A percentile compares a stretch with the other conserved stretches of the same genome.
Conservation (phyloP, 805 yeast genomes). For the Cyberlindnera mycetangii region DNA sequence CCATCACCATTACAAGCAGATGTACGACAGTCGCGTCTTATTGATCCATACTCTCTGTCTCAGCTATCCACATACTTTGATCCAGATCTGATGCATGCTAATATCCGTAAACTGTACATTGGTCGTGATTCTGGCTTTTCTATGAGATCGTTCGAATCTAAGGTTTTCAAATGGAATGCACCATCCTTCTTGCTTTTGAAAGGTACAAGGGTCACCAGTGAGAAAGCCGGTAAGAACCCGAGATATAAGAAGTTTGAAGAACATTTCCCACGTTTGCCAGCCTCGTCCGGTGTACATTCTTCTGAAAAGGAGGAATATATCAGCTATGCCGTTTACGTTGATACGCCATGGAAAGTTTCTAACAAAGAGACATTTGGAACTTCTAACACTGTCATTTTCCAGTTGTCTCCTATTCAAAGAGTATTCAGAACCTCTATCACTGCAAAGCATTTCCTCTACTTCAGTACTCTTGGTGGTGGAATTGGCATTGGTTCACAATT, state of each 20-base stretch:
- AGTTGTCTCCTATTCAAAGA: slow-evolving; percentile 64
- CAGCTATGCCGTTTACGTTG: slow-evolving; percentile 61
- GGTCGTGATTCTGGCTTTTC: slow-evolving; percentile 85
- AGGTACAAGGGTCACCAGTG: slow-evolving; percentile 43
- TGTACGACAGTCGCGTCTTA: slow-evolving; percentile 32
- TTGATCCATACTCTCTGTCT: slow-evolving; percentile 38
- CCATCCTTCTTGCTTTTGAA: slow-evolving; percentile 71
- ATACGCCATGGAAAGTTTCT: slow-evolving; percentile 74
- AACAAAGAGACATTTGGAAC: slow-evolving; percentile 74
- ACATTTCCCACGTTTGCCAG: slow-evolving; percentile 43
- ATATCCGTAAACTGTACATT: slow-evolving; percentile 58
- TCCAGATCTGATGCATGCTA: slow-evolving; percentile 40
- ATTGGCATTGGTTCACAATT: slow-evolving; percentile 78
- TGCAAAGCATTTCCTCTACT: slow-evolving; percentile 50
- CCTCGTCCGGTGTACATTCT: slow-evolving; percentile 13
- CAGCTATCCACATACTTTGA: slow-evolving; percentile 41
- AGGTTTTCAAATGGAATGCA: slow-evolving; percentile 75
- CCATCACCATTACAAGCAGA: slow-evolving; percentile 5
- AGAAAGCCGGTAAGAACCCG: slow-evolving; percentile 31
- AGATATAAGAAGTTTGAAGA: slow-evolving; percentile 50
- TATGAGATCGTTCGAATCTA: slow-evolving; percentile 78
- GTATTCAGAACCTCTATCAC: slow-evolving; percentile 39
- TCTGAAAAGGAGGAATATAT: slow-evolving; percentile 42
- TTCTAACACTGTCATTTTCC: slow-evolving; percentile 52
- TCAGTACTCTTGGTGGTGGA: slow-evolving; percentile 74